Evolutionary conservation across 352 stramenopile species (phyloP).

Genomic region (Globisporangium okanoganense): DNA sequence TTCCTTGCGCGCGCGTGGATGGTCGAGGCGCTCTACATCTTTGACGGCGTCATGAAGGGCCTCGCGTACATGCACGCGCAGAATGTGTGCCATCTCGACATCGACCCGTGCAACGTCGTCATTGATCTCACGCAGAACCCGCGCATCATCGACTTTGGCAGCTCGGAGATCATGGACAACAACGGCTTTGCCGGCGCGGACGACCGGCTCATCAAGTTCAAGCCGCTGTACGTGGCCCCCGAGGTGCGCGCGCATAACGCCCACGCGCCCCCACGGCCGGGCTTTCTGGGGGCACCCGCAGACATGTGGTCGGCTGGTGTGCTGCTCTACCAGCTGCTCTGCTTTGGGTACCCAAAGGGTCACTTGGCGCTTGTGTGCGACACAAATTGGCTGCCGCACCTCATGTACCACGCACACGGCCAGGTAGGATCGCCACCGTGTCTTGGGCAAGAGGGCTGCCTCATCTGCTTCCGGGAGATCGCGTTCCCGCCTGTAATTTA

Average conservation of each 20-base stretch:
- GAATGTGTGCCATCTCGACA: constrained; percentile 76
- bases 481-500: constrained; percentile 74
- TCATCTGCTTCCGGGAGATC: constrained; percentile 80
- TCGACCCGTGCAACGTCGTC: constrained; percentile 79
- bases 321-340: constrained; percentile 79
- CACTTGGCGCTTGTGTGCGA: constrained; percentile 71
- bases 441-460: constrained; percentile 57
- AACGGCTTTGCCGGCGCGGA: constrained; percentile 48
- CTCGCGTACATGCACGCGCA: constrained; percentile 78
- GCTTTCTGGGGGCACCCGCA: constrained; percentile 62
- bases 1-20: constrained; percentile 71
- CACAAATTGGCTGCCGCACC: constrained; percentile 67
- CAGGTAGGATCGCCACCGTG: constrained; percentile 31
- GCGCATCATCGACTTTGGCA: constrained; percentile 80
- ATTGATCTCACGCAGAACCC: constrained; percentile 49
- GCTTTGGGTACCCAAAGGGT: constrained; percentile 78
- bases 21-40: constrained; percentile 62
- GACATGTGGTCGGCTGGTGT: constrained; percentile 81
- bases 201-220: constrained; percentile 73
- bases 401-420: constrained; percentile 54
- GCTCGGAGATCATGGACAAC: constrained; percentile 72
- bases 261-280: constrained; percentile 42
- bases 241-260: constrained; percentile 69
- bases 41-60: constrained; percentile 56
- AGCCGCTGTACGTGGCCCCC: constrained; percentile 66